These are phyloP conservation scores for Cairneyella variabilis DNA, from an alignment of 495 filamentous ascomycete species.

Conservation along the genomic window DNA sequence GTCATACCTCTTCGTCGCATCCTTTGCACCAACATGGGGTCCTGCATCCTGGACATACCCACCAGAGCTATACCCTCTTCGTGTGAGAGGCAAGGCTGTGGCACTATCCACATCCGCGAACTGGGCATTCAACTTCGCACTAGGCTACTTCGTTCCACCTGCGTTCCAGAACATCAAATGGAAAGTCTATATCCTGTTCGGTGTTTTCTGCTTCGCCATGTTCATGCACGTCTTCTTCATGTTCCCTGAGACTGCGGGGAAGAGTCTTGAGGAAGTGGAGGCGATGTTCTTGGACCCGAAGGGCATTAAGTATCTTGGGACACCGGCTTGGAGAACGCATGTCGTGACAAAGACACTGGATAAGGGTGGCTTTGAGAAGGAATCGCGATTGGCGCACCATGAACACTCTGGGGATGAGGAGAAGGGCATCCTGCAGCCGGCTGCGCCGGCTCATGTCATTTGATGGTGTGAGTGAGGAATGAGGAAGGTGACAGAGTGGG, in stretches of 20 bases:
- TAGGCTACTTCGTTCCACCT: slow-evolving; percentile 70
- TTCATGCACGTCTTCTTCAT: slow-evolving; percentile 71
- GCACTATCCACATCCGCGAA: slow-evolving; percentile 65
- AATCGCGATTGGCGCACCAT: neutral
- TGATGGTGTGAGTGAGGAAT: too few relatives aligned
- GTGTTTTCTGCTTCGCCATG: slow-evolving; percentile 67
- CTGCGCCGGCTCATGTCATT: too few relatives aligned
- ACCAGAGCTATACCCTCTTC: slow-evolving; percentile 69
- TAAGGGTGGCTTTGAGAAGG: neutral
- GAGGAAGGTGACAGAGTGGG: too few relatives aligned
- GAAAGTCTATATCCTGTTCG: slow-evolving; percentile 70
- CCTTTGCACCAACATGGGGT: slow-evolving; percentile 69
- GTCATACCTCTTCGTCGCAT: slow-evolving; percentile 70
- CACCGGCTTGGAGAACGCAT: slow-evolving; percentile 62
- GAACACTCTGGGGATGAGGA: neutral
- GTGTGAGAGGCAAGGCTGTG: slow-evolving; percentile 64
- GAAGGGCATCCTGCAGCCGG: neutral
- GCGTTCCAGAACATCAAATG: slow-evolving; percentile 69
- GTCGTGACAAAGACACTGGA: slow-evolving; percentile 18
- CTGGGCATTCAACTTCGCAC: slow-evolving; percentile 80
- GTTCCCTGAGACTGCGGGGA: slow-evolving; percentile 77
- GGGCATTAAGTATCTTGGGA: slow-evolving; percentile 60
- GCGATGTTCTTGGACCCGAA: slow-evolving; percentile 55
- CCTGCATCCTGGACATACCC: slow-evolving; percentile 69
- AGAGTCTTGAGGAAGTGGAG: slow-evolving; percentile 72